Evolutionary conservation across 352 stramenopile species (phyloP), one percentile per base, ranked within the genome.

Genomic region (Globisporangium viniferum): DNA sequence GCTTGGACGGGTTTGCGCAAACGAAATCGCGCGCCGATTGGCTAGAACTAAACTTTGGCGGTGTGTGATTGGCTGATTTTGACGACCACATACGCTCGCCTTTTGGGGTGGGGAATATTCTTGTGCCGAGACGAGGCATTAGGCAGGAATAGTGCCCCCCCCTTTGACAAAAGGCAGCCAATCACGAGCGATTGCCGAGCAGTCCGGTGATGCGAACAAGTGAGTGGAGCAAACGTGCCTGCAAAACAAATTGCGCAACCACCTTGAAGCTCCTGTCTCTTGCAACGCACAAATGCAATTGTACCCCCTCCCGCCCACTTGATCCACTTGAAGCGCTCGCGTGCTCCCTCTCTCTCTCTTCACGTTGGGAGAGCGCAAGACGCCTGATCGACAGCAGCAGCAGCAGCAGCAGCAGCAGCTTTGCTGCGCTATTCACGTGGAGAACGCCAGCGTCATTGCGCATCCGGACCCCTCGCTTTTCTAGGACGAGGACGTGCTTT

Each of bases 171-270:
- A 33, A 41, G 9, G 7, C 33, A 39, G 33, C 33, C 33, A 10
- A 54, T 14, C 18, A 54, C 5, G 5, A 22, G 48, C 8, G 33
- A n/a, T n/a, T n/a, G n/a, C n/a, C n/a, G n/a, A n/a, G n/a, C n/a
- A 31, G 29, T 33, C 29, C 29, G 29, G 29, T 33, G 29, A 33
- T 33, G 29, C 29, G 29, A 33, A 33, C 29, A 14, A 29, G 20
- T 29, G 22, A 35, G 10, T 33, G n/a, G 36, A 41, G 36, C 36
- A 14, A 41, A 41, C 36, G 22, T 27, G 51, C 51, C 22, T 35
- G 35, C 29, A n/a, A 33, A 33, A 33, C 9, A 18, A 62, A 53
- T 51, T 54, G 36, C 54, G 41, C 57, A 62, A 62, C 33, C 35
- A 62, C 20, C 18, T 56, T 49, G 59, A 64, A 39, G 36, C 59